Evolutionary conservation across 495 filamentous ascomycete species (phyloP), one percentile per base, ranked within the genome.

Genomic region (Acidiella bohemica): DNA sequence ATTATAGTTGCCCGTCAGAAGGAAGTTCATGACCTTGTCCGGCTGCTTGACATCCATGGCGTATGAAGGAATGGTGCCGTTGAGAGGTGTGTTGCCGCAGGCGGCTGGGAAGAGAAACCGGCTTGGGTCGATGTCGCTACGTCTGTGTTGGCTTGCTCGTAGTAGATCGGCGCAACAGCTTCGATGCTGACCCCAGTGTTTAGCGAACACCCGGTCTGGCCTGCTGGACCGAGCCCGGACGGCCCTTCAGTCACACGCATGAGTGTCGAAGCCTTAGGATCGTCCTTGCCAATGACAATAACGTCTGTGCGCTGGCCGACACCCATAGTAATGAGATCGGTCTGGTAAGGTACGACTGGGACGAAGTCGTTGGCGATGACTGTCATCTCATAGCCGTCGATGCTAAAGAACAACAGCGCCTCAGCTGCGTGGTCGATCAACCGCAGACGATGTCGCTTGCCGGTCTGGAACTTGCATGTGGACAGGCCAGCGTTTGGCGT

Each of bases 221-320:
- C 39, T n/a, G 16, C 12, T 7, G 39, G 39, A 1, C 21, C 30
- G 9, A 51, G 43, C 5, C 26, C 44, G 19, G 46, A 32, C 5
- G 46, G 54, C 16, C 52, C 57, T 5, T 54, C 44, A 21, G 39
- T 43, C 3, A 53, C 41, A 5, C 58, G 51, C 56, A 61, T 57
- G 52, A 49, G 58, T 30, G 50, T 45, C 7, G 45, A 37, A 20
- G 53, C 54, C 9, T 51, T 42, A 14, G 52, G 23, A 5, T 54
- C 45, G 14, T 49, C 46, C 14, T 39, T 45, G 4, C 41, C 57
- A 16, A 54, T 46, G 37, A 61, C 64, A n/a, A 77, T 59, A 16
- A 76, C 54, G 52, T 77, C 72, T 10, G 70, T 64, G 4, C 74
- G 63, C 50, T 76, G 70, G 2, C 50, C 67, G 37, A 67, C 49